Base-by-base conservation (phyloP, 495 filamentous ascomycete species). In the Penicillium lividum region DNA sequence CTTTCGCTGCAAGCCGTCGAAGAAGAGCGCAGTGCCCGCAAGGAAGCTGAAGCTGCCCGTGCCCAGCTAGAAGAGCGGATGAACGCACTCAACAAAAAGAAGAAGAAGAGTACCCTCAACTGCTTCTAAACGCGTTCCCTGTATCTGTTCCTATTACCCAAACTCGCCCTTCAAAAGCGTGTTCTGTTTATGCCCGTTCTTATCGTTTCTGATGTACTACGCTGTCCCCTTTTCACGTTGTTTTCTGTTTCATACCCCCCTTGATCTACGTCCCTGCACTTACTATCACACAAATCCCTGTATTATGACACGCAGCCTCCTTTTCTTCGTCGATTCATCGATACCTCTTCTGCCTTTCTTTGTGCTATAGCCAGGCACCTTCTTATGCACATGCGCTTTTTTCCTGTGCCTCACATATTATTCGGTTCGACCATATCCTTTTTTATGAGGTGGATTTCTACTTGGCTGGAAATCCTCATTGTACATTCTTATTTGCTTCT, bases 21-120 rank as follows among this genome's bases (percentile, higher is more conserved):
- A 72, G 92, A 98, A 68, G 95, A 97, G 79, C 81, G 92, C 34
- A 89, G 86, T 69, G 92, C 92, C 66, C 81, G 95, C 18, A 79
- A 85, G 48, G 89, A 96, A 63, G 92, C 95, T 28, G 94, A 98
- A 75, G 83, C 86, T 65, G 95, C 95, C 38, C 78, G 89, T 53
- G 89, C 86, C 16, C 88, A 95, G 66, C 82, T 98, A 4, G 94
- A 98, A 73, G 91, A 95, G 77, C 82, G 92, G 11, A 97, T 98
- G 93, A 87, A 89, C 57, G 88, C 85, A n/a, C 86, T 96, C 67
- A 89, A 86, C 69, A 85, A 84, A 72, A 92, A 92, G 77, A 96
- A 93, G 80, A 96, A 97, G 86, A 94, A 94, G 85, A 89, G 91
- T 68, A 90, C 88, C 31, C 85, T 98, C 66, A 97, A 96, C 77